These are phyloP conservation scores for Sambucus nigra DNA, from an alignment of 129 eudicot genomes.

Conservation along the genomic window DNA sequence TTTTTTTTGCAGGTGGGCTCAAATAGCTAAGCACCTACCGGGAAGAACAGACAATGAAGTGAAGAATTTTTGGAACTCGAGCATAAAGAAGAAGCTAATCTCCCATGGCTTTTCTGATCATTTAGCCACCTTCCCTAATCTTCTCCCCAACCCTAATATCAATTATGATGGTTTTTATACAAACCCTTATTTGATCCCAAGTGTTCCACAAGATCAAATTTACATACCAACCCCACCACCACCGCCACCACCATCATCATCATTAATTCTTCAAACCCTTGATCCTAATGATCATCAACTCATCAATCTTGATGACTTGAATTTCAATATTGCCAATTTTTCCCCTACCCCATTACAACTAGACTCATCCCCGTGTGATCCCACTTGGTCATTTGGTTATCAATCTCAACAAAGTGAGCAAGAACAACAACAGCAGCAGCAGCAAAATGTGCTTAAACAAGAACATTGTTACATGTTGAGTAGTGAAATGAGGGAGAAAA, in stretches of 20 bases:
- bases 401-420: not conserved
- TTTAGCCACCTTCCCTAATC: conserved; percentile 1
- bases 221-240: conserved; percentile 1
- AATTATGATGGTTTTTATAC: conserved; percentile 3
- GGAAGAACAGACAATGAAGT: conserved; percentile 73
- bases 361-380: not conserved
- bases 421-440: not conserved
- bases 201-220: conserved; percentile 1
- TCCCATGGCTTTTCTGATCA: conserved; percentile 20
- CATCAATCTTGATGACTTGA: not conserved
- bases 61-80: conserved; percentile 74
- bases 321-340: not conserved
- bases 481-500: no score
- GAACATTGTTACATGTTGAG: not conserved
- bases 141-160: not conserved
- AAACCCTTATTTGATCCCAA: conserved; percentile 12
- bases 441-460: not conserved
- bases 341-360: not conserved
- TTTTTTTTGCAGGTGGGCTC: conserved; percentile 49
- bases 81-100: conserved; percentile 64
- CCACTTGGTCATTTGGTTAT: not conserved
- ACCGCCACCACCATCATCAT: not conserved
- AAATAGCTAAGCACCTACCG: conserved; percentile 62
- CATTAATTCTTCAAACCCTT: conserved; percentile 2
- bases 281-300: not conserved